phyloP scores from a whole-genome alignment of 2,329 filamentous ascomycete genomes.

The Diaporthe humulicola region DNA sequence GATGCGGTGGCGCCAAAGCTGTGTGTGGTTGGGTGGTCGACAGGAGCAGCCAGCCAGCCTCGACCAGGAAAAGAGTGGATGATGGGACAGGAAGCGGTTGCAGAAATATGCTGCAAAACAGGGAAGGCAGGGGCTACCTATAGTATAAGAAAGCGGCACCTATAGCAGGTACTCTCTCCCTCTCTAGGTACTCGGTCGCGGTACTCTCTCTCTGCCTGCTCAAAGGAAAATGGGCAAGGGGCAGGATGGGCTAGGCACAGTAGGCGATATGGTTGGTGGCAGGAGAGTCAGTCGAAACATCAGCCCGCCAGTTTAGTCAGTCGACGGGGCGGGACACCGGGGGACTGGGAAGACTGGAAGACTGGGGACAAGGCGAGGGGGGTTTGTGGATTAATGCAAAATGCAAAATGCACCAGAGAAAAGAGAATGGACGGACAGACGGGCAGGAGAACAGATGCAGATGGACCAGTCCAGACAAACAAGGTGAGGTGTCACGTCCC shows the following conservation, averaged over 20 bases:
- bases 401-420: not conserved
- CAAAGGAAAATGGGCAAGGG: not conserved
- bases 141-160: slow-evolving; percentile 10
- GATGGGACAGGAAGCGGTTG: not conserved
- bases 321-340: not conserved
- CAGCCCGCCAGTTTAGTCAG: slow-evolving; percentile 12
- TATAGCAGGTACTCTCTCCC: too few species aligned
- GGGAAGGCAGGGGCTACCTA: slow-evolving; percentile 20
- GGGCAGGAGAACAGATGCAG: not conserved
- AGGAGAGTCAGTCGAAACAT: slow-evolving; percentile 30
- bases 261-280: slow-evolving; percentile 28
- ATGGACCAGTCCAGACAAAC: slow-evolving; percentile 17
- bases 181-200: too few species aligned
- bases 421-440: not conserved
- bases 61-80: slow-evolving; percentile 4
- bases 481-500: slow-evolving; percentile 27
- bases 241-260: not conserved
- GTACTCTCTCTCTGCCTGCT: too few species aligned
- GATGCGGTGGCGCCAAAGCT: not conserved
- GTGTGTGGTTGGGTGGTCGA: not conserved
- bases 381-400: slow-evolving; percentile 23
- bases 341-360: slow-evolving; percentile 8
- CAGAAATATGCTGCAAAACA: slow-evolving; percentile 25
- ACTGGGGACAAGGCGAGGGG: slow-evolving; percentile 6
- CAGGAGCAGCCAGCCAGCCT: not conserved